Conservation (phyloP, 2,329 filamentous ascomycete species). For the Zymoseptoria passerinii region DNA sequence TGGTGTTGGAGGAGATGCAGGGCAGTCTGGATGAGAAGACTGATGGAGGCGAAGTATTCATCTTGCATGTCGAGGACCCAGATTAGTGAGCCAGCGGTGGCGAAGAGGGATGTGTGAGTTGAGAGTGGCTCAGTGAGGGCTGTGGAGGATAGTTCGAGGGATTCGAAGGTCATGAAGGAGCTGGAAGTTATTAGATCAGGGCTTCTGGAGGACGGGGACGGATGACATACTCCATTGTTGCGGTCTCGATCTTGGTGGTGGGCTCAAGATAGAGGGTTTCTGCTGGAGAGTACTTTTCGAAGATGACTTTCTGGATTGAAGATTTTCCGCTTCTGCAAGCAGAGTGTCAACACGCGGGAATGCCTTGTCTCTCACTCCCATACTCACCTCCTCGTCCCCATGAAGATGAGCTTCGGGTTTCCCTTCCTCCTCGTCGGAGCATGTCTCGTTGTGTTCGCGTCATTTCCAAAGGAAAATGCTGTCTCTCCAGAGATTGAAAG, state of each 20-base stretch:
- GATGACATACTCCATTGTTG: slow-evolving; percentile 75
- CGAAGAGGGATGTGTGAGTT: slow-evolving; percentile 88
- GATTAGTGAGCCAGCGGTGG: slow-evolving; percentile 85
- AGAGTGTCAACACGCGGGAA: slow-evolving; percentile 7
- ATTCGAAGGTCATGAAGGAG: slow-evolving; percentile 98
- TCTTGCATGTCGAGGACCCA: slow-evolving; percentile 99
- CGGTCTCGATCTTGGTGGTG: slow-evolving; percentile 87
- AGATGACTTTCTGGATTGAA: slow-evolving; percentile 97
- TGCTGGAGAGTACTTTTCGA: slow-evolving; percentile 91
- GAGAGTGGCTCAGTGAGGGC: slow-evolving; percentile 86
- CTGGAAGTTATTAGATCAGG: slow-evolving; percentile 38
- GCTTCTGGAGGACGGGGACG: not conserved
- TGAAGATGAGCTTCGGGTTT: slow-evolving; percentile 70
- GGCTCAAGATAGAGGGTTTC: slow-evolving; percentile 95
- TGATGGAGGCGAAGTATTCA: slow-evolving; percentile 88
- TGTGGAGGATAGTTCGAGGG: slow-evolving; percentile 95
- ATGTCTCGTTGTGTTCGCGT: slow-evolving; percentile 8
- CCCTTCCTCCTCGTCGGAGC: slow-evolving; percentile 22
- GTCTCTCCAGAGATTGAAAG: slow-evolving; percentile 15
- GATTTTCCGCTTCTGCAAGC: slow-evolving; percentile 81
- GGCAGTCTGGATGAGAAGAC: slow-evolving; percentile 79
- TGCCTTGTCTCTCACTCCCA: not conserved
- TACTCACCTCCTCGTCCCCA: slow-evolving; percentile 84
- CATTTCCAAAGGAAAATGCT: slow-evolving; percentile 6
- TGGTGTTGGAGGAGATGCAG: slow-evolving; percentile 81